A percentile compares a stretch with the other conserved stretches of the same genome.
phyloP scores from a whole-genome alignment of 139 green algal genomes.

The Marvania coccoides region DNA sequence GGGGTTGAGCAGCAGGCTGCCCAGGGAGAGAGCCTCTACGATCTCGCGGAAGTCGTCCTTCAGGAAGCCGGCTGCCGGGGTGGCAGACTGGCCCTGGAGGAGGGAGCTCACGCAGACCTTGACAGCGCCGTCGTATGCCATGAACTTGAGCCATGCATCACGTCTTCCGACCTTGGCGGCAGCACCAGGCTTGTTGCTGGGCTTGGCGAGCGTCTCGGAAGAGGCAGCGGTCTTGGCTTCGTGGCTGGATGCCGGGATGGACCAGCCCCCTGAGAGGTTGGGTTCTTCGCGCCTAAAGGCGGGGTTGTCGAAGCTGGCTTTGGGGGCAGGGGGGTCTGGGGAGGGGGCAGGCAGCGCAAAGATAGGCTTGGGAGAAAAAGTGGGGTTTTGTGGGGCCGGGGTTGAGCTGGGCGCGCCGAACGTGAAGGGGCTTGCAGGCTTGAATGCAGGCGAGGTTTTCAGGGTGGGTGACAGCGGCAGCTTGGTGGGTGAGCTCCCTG shows the following conservation, averaged over 20 bases:
- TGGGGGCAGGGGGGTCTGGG: not conserved
- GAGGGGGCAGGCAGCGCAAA: not conserved
- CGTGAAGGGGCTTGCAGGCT: too few relatives aligned
- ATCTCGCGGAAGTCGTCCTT: conserved; percentile 25
- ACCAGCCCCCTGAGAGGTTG: too few relatives aligned
- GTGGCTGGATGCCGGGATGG: too few relatives aligned
- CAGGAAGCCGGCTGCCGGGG: conserved; percentile 27
- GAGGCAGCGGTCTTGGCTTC: not conserved
- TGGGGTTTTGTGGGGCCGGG: too few relatives aligned
- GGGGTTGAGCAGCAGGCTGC: conserved; percentile 34
- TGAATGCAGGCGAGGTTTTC: too few relatives aligned
- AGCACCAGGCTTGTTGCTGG: conserved; percentile 20
- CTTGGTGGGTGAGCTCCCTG: too few relatives aligned
- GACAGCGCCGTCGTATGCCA: conserved; percentile 42
- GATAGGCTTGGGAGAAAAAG: too few relatives aligned
- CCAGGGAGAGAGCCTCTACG: conserved; percentile 23
- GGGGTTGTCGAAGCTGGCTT: not conserved
- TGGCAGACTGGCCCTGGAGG: not conserved
- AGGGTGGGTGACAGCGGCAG: too few relatives aligned
- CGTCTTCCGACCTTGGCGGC: conserved; percentile 35
- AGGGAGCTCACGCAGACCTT: conserved; percentile 36
- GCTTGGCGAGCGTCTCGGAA: not conserved
- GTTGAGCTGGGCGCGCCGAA: too few relatives aligned
- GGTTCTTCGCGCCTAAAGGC: too few relatives aligned
- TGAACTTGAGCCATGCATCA: conserved; percentile 36